Evolutionary conservation across 2,329 filamentous ascomycete species (phyloP).

Genomic region (Pseudogymnoascus destructans): DNA sequence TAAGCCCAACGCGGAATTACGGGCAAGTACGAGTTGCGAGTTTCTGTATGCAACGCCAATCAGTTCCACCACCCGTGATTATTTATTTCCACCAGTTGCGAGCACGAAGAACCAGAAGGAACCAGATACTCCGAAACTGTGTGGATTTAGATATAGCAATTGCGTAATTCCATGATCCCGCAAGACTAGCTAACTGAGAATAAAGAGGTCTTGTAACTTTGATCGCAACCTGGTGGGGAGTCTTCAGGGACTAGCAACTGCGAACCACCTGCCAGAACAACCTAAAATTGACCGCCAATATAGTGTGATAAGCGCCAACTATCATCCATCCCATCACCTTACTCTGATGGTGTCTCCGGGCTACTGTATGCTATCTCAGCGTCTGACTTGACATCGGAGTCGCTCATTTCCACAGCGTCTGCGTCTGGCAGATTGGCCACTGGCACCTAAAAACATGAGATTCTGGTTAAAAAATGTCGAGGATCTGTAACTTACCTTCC

Average conservation of each 20-base stretch:
- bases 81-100: neutral
- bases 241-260: neutral
- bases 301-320: neutral
- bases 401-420: neutral
- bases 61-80: neutral
- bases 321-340: neutral
- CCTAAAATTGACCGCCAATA: slow-evolving; percentile 3
- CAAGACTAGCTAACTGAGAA: neutral
- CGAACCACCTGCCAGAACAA: neutral
- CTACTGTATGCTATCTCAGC: neutral
- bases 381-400: neutral
- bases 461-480: neutral
- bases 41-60: neutral
- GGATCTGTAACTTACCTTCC: neutral
- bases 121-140: neutral
- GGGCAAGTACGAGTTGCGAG: neutral
- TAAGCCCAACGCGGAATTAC: neutral
- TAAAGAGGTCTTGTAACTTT: neutral
- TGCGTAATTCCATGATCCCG: neutral
- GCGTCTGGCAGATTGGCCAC: neutral
- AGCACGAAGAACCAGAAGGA: neutral
- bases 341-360: neutral
- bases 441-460: neutral
- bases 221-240: neutral
- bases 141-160: neutral